Evolutionary conservation across 2,329 filamentous ascomycete species (phyloP).

Genomic region (Rutstroemia sp.): DNA sequence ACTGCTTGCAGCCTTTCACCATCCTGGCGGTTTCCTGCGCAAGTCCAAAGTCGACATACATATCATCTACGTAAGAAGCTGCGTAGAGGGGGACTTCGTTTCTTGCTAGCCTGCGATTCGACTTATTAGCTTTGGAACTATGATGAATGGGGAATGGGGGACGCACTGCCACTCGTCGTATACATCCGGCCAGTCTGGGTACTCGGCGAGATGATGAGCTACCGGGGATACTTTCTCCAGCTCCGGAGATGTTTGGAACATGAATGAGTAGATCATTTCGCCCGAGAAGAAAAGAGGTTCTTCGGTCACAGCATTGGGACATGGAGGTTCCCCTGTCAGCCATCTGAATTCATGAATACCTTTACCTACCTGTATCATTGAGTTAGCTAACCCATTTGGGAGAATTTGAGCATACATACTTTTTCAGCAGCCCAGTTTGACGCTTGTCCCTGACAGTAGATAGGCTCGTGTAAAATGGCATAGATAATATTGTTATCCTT

Average conservation of each 20-base stretch:
- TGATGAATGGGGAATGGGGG: not conserved
- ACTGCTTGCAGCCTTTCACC: constrained; percentile 72
- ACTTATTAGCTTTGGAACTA: not conserved
- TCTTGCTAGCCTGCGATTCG: constrained; percentile 41
- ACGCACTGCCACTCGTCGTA: constrained; percentile 60
- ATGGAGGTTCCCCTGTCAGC: constrained; percentile 29
- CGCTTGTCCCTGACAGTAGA: constrained; percentile 66
- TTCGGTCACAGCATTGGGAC: constrained; percentile 31
- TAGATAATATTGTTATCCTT: constrained; percentile 72
- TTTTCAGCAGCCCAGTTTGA: constrained; percentile 71
- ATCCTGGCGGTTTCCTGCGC: constrained; percentile 65
- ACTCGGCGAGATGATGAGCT: constrained; percentile 62
- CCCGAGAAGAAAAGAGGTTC: constrained; percentile 72
- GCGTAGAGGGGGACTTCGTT: constrained; percentile 85
- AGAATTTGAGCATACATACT: constrained; percentile 9
- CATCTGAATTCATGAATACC: constrained; percentile 31
- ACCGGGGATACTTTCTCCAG: constrained; percentile 60
- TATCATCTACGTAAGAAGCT: constrained; percentile 76
- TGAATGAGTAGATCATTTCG: constrained; percentile 85
- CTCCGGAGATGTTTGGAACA: constrained; percentile 75
- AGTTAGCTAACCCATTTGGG: not conserved
- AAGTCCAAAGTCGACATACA: constrained; percentile 80
- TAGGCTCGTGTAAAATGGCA: constrained; percentile 77
- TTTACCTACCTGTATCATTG: not conserved
- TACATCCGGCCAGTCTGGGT: constrained; percentile 63